Base-by-base conservation (phyloP, 257 asterid genomes). In the Capsicum chinense region DNA sequence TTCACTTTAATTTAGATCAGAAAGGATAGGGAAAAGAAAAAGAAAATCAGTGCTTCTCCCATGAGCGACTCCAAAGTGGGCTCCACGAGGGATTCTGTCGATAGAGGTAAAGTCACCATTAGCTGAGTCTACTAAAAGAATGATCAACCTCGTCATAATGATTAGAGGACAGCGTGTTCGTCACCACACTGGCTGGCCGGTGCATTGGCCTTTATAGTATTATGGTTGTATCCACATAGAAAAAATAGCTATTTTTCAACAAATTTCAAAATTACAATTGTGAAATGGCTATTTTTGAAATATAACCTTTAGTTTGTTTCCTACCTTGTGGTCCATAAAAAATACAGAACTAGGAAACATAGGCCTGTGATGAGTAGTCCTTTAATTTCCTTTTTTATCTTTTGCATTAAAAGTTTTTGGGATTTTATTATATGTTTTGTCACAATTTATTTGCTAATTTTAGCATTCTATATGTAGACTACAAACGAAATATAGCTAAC, bases 321-420 rank as follows among this genome's bases (percentile, higher is more conserved):
- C 14, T 15, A 14, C 3, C 26, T 47, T 11, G 37, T 47, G 79
- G 79, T 44, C 79, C 79, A 80, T 15, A 26, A 26, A 26, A 16
- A 9, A 63, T 16, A 5, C 17, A 35, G 10, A 56, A 56, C 10
- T 56, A 35, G 71, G 83, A 58, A 59, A 80, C n/a, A 80, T 80
- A 44, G 71, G 83, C 52, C 50, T 68, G 58, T 35, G 68, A 21
- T 21, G 66, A 26, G 8, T 35, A 35, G 67, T 54, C 83, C 71
- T 80, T 71, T 33, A 71, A 6, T 73, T 73, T 73, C 83, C 83
- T 15, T 57, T 60, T 35, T 33, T 7, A 3, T 57, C 12, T 78
- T 60, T 78, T 47, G 82, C 60, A 52, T 19, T 56, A 6, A 52
- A 11, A 5, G 19, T 50, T 7, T 57, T 59, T 79, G 83, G 83